Base-by-base conservation (phyloP, 148 eudicot species). In the Polygonum aviculare region DNA sequence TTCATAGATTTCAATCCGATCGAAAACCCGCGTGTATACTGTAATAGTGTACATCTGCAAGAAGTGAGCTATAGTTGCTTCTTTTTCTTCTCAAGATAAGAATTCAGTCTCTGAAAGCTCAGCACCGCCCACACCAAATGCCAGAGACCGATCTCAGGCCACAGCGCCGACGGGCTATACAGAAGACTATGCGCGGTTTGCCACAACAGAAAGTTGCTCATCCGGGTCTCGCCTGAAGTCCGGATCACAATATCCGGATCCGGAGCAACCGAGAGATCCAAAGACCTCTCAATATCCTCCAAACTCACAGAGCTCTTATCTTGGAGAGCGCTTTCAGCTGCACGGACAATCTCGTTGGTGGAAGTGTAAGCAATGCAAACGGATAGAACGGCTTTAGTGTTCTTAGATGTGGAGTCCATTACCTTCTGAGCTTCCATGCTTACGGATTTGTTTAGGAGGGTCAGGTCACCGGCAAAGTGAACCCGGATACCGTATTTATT, bases 181-280 rank as follows among this genome's bases (percentile, higher is more conserved):
- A 91, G 72, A 55, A 86, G 41, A 72, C 88, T 84, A 26, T 15
- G 11, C 14, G 85, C 75, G 80, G 88, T 91, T 80, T 91, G 96
- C 96, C 93, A 89, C 49, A 89, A 75, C 9, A 91, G 90, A 73
- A 91, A 91, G 81, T 87, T 91, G 80, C 96, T 91, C 76, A 91
- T 76, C 1, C 96, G 90, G 55, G 87, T 82, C 86, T 87, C 96
- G 6, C 96, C 96, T 59, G 96, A 89, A 55, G 93, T 86, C 8
- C 93, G 88, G 14, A 91, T 79, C 36, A 91, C 59, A 44, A 91
- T 85, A 78, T 89, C 96, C 40, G 93, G 96, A 76, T 76, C 79
- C 2, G 96, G 91, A 21, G 84, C 82, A 45, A 84, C 84, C 16
- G 77, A 75, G 86, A 85, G 86, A 57, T 80, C 85, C 83, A 87